phyloP scores from a whole-genome alignment of 495 filamentous ascomycete genomes.

The Glarea lozoyensis region DNA sequence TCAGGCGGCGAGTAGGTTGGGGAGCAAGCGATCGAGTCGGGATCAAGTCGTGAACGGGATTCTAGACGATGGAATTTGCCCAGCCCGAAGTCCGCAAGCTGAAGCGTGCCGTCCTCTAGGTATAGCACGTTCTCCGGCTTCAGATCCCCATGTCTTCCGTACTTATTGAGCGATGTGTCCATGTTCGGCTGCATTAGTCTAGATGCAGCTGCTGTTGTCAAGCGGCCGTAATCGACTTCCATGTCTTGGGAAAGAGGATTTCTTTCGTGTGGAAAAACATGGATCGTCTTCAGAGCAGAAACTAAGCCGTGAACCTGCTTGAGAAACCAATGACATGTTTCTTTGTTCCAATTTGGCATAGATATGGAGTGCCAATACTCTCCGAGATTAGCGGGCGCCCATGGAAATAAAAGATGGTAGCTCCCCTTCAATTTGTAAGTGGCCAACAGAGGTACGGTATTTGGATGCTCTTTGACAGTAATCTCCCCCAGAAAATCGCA shows the following conservation, averaged over 20 bases:
- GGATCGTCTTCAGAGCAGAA: conserved; percentile 2
- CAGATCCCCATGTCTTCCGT: conserved; percentile 21
- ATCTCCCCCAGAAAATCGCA: conserved; percentile 3
- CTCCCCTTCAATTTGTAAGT: conserved; percentile 8
- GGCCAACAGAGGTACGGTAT: conserved; percentile 17
- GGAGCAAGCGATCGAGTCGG: neutral
- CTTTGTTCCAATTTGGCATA: neutral
- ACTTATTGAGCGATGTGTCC: too few relatives aligned
- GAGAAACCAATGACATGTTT: conserved; percentile 11
- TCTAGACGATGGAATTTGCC: too few relatives aligned
- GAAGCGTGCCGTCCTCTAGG: neutral
- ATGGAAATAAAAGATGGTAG: conserved; percentile 21
- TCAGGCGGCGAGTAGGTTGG: conserved; percentile 30
- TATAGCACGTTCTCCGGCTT: conserved; percentile 18
- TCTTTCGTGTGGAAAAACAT: too few relatives aligned
- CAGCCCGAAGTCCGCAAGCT: too few relatives aligned
- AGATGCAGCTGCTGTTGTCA: too few relatives aligned
- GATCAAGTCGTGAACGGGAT: neutral
- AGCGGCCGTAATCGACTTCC: too few relatives aligned
- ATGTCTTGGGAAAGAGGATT: too few relatives aligned
- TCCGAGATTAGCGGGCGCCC: conserved; percentile 17
- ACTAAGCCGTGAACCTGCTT: neutral
- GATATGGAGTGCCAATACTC: conserved; percentile 17
- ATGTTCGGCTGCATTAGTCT: too few relatives aligned
- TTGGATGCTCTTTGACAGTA: neutral